A percentile compares a stretch with the other conserved stretches of the same genome.
These are phyloP conservation scores for Boechera stricta DNA, from an alignment of 345 rosid species.

Conservation along the genomic window DNA sequence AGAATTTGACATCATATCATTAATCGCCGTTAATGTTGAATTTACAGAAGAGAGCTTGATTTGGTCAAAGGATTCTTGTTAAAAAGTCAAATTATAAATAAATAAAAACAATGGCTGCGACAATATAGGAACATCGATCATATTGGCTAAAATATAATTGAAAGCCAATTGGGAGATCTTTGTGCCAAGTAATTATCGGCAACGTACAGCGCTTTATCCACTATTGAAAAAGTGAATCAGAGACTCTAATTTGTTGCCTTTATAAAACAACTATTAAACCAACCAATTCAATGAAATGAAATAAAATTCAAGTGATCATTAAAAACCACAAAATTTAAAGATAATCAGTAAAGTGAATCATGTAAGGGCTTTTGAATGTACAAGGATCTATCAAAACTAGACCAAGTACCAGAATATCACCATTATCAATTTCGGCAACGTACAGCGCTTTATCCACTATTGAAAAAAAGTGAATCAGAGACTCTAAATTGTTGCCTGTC, in stretches of 20 bases:
- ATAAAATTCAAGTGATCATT: too few relatives aligned
- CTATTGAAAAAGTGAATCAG: constrained; percentile 26
- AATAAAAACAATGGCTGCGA: too few relatives aligned
- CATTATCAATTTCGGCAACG: constrained; percentile 62
- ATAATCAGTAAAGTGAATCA: not conserved
- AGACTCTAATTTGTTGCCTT: constrained; percentile 38
- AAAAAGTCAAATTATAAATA: too few relatives aligned
- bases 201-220: constrained; percentile 43
- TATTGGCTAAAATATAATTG: not conserved
- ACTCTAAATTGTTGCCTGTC: constrained; percentile 79
- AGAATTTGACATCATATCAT: too few relatives aligned
- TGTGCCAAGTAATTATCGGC: constrained; percentile 26
- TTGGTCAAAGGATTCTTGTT: too few relatives aligned
- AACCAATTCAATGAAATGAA: too few relatives aligned
- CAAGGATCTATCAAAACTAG: constrained; percentile 17
- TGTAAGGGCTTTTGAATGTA: constrained; percentile 66
- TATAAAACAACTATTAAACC: not conserved
- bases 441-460: constrained; percentile 74
- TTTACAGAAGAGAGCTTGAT: too few relatives aligned
- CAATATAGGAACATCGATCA: constrained; percentile 5
- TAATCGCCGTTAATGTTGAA: too few relatives aligned
- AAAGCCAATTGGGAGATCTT: not conserved
- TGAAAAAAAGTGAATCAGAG: constrained; percentile 59
- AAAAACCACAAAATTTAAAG: not conserved
- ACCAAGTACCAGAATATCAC: constrained; percentile 58